Base-by-base conservation (phyloP, 345 rosid genomes). In the Gossypium bickii region DNA sequence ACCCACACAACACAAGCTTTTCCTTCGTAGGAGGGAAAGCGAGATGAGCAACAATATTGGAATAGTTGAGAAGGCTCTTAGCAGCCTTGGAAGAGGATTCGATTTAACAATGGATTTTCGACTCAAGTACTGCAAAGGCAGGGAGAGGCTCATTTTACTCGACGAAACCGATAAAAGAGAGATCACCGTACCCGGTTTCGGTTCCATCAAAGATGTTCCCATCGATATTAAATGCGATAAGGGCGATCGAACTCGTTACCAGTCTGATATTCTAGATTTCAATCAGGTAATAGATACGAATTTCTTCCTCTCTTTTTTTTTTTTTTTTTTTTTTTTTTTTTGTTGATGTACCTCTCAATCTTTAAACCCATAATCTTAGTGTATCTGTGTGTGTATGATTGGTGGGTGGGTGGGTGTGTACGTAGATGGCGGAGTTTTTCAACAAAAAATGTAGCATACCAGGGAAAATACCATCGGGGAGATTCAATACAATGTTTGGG, bases 381-480 rank as follows among this genome's bases (percentile, higher is more conserved):
- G 38, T 34, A 5, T 34, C 38, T 34, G 38, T 4, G 41, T 34
- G 41, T 34, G 41, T 11, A 59, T 25, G 63, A 59, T 22, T 72
- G 9, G 48, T 22, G 7, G 34, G 34, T 29, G 34, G 29, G 34
- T 29, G 34, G 56, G 71, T 53, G 22, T 22, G 13, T 57, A 10
- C 4, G 61, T 74, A 95, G 99, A 95, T 95, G 99, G 88, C 97
- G 7, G 99, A 93, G 81, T 74, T 83, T 56, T 89, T 91, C 84
- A 95, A 95, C 77, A 93, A 78, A 57, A 82, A 80, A 62, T 80
- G 87, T 8, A 72, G 89, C 20, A 77, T 90, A 3, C 77, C 89
- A 1, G 97, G 99, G 3, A 95, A 93, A 81, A 88, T 95, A 9
- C 99, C 99, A 16, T 78, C 97, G 2, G 98, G 99, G 3, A 51